A percentile compares a stretch with the other conserved stretches of the same genome.
Conservation (phyloP, 129 eudicot species). For the Saposhnikovia divaricata region DNA sequence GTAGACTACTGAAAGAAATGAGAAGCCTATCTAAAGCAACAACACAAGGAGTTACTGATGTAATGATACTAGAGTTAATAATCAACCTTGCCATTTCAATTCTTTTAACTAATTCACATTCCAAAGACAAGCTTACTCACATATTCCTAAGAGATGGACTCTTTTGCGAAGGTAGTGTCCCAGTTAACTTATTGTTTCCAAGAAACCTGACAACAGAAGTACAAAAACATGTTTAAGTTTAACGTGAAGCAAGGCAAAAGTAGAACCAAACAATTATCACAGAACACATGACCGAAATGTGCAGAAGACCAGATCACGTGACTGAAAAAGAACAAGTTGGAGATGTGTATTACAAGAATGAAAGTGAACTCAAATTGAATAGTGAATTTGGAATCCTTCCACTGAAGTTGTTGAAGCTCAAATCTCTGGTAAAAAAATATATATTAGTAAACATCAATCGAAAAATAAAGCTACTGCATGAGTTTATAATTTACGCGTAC, state of each 20-base stretch:
- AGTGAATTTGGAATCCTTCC: constrained; percentile 8
- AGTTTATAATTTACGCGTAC: not conserved
- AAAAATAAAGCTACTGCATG: not conserved
- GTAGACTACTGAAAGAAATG: not conserved
- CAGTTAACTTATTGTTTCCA: constrained; percentile 65
- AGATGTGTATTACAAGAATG: not conserved
- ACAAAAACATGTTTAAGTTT: not conserved
- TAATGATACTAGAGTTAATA: not conserved
- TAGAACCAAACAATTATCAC: not conserved
- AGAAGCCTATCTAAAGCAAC: not conserved
- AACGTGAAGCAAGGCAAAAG: not conserved
- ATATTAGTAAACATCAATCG: not conserved
- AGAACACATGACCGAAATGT: not conserved
- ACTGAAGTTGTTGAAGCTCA: constrained; percentile 11
- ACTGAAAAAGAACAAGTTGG: not conserved
- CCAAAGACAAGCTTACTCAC: constrained; percentile 28
- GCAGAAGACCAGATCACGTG: not conserved
- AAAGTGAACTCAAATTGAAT: constrained; percentile 5
- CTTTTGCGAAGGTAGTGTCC: constrained; percentile 49
- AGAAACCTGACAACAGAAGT: constrained; percentile 55
- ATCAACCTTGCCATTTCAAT: not conserved
- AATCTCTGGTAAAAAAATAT: not conserved
- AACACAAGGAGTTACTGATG: not conserved
- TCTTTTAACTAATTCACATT: not conserved
- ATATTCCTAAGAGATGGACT: constrained; percentile 33